Base-by-base conservation (phyloP, 2,329 filamentous ascomycete species). In the Aureobasidium pullulans region DNA sequence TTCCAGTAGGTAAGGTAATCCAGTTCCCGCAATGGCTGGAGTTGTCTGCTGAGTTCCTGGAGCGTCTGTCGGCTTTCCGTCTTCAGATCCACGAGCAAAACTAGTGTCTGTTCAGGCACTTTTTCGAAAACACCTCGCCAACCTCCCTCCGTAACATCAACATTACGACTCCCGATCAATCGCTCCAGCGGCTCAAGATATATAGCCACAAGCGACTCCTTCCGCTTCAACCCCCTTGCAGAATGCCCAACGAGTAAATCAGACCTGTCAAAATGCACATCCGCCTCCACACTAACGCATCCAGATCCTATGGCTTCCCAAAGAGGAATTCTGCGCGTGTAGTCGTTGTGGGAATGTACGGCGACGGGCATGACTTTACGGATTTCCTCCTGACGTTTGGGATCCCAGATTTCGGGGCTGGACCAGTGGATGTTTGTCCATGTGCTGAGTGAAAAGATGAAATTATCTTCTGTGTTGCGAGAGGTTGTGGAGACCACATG, bases 271-370 rank as follows among this genome's bases (percentile, higher is more conserved):
- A 80, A 73, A 80, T 81, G 83, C 31, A 84, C 77, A 61, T 84
- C 81, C 2, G 81, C 81, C 70, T 84, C 81, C 16, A 83, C 78
- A 32, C 81, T 74, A 10, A 77, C 76, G 65, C 81, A 83, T 44
- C 81, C 81, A 23, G 75, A 79, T 60, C 76, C 71, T 0, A 84
- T 71, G 11, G 81, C 81, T n/a, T 80, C 79, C 66, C 76, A 82
- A 0, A 84, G 73, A 1, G 81, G 81, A 0, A 81, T 73, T 1
- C 71, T 72, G 5, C 80, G 78, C 79, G 79, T 82, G 68, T 84
- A 83, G 66, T 84, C 81, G 65, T 84, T 84, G 65, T 84, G 81
- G 3, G 80, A 82, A 64, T 83, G 81, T 85, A 86, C 13, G 82
- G 82, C 65, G 81, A 84, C 3, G 89, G 75, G 44, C 28, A 40